A percentile compares a stretch with the other conserved stretches of the same genome.
These are phyloP conservation scores for Aeschynomene evenia DNA, from an alignment of 306 rosid species.

Conservation along the genomic window DNA sequence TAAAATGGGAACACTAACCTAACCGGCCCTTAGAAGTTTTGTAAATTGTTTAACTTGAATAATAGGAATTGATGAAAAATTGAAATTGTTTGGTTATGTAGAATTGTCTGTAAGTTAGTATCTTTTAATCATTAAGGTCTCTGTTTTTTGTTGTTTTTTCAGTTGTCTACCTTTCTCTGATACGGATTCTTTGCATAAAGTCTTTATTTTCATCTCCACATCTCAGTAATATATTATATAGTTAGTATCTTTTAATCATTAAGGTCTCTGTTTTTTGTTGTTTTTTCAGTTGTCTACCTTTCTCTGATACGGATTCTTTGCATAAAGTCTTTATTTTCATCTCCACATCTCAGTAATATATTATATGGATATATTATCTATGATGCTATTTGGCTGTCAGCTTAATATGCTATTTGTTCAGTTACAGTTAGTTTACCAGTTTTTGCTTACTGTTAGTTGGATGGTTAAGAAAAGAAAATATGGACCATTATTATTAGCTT, in stretches of 20 bases:
- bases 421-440: not conserved
- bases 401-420: constrained; percentile 8
- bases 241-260: not conserved
- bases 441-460: not conserved
- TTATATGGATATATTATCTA: not conserved
- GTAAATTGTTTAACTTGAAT: not conserved
- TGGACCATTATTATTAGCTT: not conserved
- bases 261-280: not conserved
- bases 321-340: not conserved
- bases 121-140: not conserved
- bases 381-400: constrained; percentile 23
- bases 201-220: not conserved
- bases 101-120: not conserved
- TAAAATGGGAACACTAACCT: too few species aligned
- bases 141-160: not conserved
- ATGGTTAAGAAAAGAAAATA: not conserved
- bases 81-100: not conserved
- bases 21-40: too few species aligned
- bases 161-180: not conserved
- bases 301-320: not conserved
- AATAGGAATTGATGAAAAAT: not conserved
- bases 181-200: not conserved
- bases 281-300: not conserved
- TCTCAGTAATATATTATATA: not conserved
- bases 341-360: not conserved